Evolutionary conservation across 805 yeast species (phyloP).

Genomic region (Candida silvicultrix): DNA sequence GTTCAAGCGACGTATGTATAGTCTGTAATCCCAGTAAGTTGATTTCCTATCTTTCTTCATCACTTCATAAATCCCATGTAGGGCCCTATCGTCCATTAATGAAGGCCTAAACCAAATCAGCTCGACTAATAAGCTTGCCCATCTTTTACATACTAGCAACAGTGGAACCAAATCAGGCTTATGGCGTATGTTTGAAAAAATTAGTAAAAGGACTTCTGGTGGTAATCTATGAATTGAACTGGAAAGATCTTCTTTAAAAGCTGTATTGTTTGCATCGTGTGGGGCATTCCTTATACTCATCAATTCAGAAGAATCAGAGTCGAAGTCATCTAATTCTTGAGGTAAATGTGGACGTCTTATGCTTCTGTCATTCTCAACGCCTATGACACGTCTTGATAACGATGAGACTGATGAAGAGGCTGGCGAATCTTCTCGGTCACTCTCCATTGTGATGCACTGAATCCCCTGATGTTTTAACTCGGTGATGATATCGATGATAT

Average conservation of each 20-base stretch:
- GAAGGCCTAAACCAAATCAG: slow-evolving; percentile 85
- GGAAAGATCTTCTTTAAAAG: background rate
- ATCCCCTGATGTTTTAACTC: too few relatives aligned
- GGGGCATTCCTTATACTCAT: background rate
- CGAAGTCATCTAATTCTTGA: background rate
- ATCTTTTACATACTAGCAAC: slow-evolving; percentile 70
- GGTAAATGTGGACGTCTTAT: background rate
- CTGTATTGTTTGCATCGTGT: background rate
- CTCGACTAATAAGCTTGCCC: slow-evolving; percentile 75
- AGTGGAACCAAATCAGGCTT: slow-evolving; percentile 53
- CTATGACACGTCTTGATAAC: background rate
- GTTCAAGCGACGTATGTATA: slow-evolving; percentile 72
- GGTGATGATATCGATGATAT: too few relatives aligned
- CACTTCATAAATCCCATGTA: slow-evolving; percentile 48
- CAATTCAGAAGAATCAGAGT: background rate
- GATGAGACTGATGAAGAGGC: slow-evolving; percentile 1
- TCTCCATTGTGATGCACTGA: too few relatives aligned
- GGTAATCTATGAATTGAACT: slow-evolving; percentile 32
- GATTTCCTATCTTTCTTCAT: slow-evolving; percentile 39
- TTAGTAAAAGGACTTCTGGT: slow-evolving; percentile 53
- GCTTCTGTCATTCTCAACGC: background rate
- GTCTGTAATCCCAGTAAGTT: slow-evolving; percentile 62
- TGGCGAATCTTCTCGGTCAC: slow-evolving; percentile 2
- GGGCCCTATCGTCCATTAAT: slow-evolving; percentile 43
- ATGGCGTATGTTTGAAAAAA: slow-evolving; percentile 58